Conservation (phyloP, 805 yeast species). For the Candida fluviatilis region DNA sequence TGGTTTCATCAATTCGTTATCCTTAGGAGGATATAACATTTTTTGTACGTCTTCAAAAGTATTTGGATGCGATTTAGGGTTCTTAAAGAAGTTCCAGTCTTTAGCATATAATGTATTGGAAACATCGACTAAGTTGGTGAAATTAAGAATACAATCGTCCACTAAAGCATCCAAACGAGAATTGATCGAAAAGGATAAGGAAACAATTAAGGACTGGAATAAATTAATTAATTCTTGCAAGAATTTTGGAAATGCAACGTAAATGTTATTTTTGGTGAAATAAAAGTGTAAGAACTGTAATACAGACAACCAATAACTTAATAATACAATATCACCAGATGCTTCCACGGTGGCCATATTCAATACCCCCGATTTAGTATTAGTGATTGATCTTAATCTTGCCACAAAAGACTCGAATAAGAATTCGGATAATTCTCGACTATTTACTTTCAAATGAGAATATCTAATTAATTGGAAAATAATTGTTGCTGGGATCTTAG, state of each 20-base stretch:
- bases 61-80: slow-evolving; percentile 37
- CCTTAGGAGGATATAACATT: slow-evolving; percentile 81
- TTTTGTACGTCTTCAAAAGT: slow-evolving; percentile 71
- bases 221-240: slow-evolving; percentile 63
- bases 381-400: slow-evolving; percentile 55
- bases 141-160: slow-evolving; percentile 68
- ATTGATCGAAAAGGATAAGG: slow-evolving; percentile 62
- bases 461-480: slow-evolving; percentile 68
- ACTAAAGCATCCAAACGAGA: slow-evolving; percentile 52
- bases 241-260: slow-evolving; percentile 49
- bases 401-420: slow-evolving; percentile 58
- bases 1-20: slow-evolving; percentile 75
- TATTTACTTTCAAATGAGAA: slow-evolving; percentile 55
- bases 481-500: slow-evolving; percentile 64
- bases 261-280: slow-evolving; percentile 59
- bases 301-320: slow-evolving; percentile 87
- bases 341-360: slow-evolving; percentile 35
- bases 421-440: slow-evolving; percentile 52
- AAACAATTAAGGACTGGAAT: slow-evolving; percentile 57
- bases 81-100: slow-evolving; percentile 53
- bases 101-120: slow-evolving; percentile 72
- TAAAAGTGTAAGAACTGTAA: slow-evolving; percentile 75
- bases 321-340: slow-evolving; percentile 60
- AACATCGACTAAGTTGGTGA: slow-evolving; percentile 78
- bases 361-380: slow-evolving; percentile 57